phyloP scores from a whole-genome alignment of 2,329 filamentous ascomycete genomes.

The Akanthomyces uredinophilus region DNA sequence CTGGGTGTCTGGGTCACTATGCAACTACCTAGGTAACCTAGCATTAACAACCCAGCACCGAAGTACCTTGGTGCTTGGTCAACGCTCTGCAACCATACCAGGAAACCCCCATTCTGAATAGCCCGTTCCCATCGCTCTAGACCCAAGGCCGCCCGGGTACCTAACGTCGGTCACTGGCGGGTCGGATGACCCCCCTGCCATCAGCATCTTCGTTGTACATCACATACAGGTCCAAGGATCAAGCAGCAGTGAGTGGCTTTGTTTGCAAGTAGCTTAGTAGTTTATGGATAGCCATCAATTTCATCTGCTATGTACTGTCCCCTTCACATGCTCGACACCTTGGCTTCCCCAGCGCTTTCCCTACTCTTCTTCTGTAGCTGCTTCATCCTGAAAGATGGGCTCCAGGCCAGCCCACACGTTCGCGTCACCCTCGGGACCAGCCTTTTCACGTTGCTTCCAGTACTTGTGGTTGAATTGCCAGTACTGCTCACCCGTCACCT shows the following conservation, averaged over 20 bases:
- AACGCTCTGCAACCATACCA: too few species aligned
- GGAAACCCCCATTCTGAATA: not conserved
- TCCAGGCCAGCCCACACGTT: constrained; percentile 67
- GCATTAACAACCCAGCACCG: too few species aligned
- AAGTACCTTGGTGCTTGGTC: too few species aligned
- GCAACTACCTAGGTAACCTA: too few species aligned
- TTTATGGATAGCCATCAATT: not conserved
- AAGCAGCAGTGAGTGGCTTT: not conserved
- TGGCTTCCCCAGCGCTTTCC: not conserved
- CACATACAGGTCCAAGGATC: not conserved
- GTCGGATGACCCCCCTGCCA: too few species aligned
- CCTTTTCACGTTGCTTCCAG: constrained; percentile 69
- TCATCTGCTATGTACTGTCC: constrained; percentile 6
- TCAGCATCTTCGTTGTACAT: not conserved
- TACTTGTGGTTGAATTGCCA: constrained; percentile 89
- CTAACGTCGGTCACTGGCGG: too few species aligned
- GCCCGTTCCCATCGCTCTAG: not conserved
- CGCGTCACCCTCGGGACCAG: constrained; percentile 52
- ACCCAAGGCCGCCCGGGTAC: not conserved
- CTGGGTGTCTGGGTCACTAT: too few species aligned
- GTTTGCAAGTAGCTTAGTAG: not conserved
- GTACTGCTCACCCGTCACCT: constrained; percentile 79
- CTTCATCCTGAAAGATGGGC: constrained; percentile 58
- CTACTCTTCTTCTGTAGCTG: constrained; percentile 7
- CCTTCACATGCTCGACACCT: not conserved